A percentile compares a stretch with the other conserved stretches of the same genome.
Conservation (phyloP, 1,139 yeast species). For the Zygosaccharomyces pseudobailii region DNA sequence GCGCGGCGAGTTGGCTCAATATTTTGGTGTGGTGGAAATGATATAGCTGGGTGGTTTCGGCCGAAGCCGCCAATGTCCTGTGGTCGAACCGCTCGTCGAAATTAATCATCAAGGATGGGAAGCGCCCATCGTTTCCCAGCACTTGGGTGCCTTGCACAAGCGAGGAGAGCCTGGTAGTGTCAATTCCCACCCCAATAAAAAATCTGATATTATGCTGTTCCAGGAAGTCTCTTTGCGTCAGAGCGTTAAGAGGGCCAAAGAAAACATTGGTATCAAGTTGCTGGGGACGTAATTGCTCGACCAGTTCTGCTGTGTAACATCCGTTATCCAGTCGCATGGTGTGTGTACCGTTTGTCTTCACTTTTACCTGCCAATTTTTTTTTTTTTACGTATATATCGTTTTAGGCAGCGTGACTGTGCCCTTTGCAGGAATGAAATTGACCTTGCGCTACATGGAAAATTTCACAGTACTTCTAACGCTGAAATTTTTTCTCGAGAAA, state of each 20-base stretch:
- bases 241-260: slow-evolving; percentile 36
- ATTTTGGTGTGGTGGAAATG: slow-evolving; percentile 4
- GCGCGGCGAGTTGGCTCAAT: slow-evolving; percentile 3
- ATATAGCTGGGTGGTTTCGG: slow-evolving; percentile 5
- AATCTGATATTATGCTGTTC: slow-evolving; percentile 21
- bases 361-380: not conserved
- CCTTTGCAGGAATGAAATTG: not conserved
- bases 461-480: not conserved
- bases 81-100: slow-evolving; percentile 16
- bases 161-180: slow-evolving; percentile 26
- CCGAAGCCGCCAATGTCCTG: slow-evolving; percentile 22
- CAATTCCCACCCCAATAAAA: slow-evolving; percentile 26
- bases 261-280: slow-evolving; percentile 33
- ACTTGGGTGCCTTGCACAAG: slow-evolving; percentile 20
- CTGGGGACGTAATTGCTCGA: slow-evolving; percentile 29
- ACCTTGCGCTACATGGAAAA: not conserved
- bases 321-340: slow-evolving; percentile 8
- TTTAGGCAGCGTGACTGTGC: not conserved
- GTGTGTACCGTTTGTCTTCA: not conserved
- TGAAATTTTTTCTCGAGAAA: too few species aligned
- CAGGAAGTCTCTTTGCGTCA: slow-evolving; percentile 32
- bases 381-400: too few species aligned
- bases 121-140: slow-evolving; percentile 12
- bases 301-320: slow-evolving; percentile 20
- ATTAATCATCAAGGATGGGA: slow-evolving; percentile 19